Evolutionary conservation across 176 grass and related monocot species (phyloP), one percentile per base, ranked within the genome.

Genomic region (Leersia perrieri): DNA sequence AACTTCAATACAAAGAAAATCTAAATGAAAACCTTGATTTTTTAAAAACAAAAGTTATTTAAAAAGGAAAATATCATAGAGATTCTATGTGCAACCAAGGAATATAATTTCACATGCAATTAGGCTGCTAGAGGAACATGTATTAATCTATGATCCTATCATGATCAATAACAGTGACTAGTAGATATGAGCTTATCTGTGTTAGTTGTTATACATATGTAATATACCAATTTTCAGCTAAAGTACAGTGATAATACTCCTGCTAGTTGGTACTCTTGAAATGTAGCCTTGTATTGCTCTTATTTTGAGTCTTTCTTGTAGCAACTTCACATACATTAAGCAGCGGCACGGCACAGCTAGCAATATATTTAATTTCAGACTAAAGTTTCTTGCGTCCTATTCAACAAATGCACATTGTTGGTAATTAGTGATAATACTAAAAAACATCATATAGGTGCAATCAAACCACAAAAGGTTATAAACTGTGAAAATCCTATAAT

Each of bases 1-100:
- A 36, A 47, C 16, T 72, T 89, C 65, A 89, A 44, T 77, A 51
- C 32, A 74, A 44, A 7, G 1, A 80, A 80, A 38, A 7, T 79
- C 22, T 9, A 5, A 10, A 35, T 4, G 41, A 77, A 57, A 1
- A 68, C 47, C 15, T 33, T 68, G n/a, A 35, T 33, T 7, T 41
- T 77, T 39, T 45, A 11, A 1, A 20, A 16, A 3, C 57, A 78
- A 80, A 3, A 49, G 45, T 0, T 29, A 30, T 26, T 5, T 15
- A 11, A 78, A 10, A 15, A 63, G 22, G 7, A 25, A 72, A 15
- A 6, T 49, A 73, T 29, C 33, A n/a, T 66, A 28, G 14, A 66
- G 10, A 39, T 65, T 33, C 5, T 25, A 33, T 33, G 7, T 32
- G 12, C 22, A 25, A 49, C 14, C 3, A n/a, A 75, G 18, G 3